Percentiles rank a stretch among this genome's conserved stretches.
Conservation (phyloP, 2,329 filamentous ascomycete species). For the Trichoderma endophyticum region DNA sequence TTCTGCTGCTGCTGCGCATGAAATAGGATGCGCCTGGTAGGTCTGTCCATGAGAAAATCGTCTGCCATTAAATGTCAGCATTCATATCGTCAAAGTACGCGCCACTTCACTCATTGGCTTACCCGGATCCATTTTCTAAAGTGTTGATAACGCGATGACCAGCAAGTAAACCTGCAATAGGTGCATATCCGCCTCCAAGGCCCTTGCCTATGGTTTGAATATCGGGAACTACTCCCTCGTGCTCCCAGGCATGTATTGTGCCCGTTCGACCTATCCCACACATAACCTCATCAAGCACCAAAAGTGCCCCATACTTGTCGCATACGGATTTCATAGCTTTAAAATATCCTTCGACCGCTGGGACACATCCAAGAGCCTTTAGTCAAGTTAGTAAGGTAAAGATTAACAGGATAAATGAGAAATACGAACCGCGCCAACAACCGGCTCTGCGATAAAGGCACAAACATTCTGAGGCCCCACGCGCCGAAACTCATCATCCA, state of each 20-base stretch:
- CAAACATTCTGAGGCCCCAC: conserved; percentile 46
- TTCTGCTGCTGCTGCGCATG: conserved; percentile 25
- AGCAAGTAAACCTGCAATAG: conserved; percentile 44
- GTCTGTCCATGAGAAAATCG: conserved; percentile 23
- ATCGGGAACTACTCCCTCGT: conserved; percentile 57
- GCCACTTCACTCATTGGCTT: neutral
- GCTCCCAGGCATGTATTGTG: conserved; percentile 61
- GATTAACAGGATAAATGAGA: conserved; percentile 14
- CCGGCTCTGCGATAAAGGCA: conserved; percentile 50
- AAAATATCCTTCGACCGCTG: conserved; percentile 52
- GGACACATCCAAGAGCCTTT: conserved; percentile 46
- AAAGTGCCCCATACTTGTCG: conserved; percentile 51
- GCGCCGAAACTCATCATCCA: conserved; percentile 46
- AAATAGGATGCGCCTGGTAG: conserved; percentile 28
- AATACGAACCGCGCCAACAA: conserved; percentile 38
- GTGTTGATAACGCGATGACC: neutral
- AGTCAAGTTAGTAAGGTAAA: neutral
- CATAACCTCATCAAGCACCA: conserved; percentile 65
- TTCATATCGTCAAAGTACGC: neutral
- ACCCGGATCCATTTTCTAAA: neutral
- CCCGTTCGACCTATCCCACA: conserved; percentile 62
- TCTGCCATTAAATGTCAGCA: neutral
- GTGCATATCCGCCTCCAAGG: conserved; percentile 59
- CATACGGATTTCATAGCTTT: conserved; percentile 51
- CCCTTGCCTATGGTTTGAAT: conserved; percentile 66